Percentiles rank a stretch among this genome's conserved stretches.
These are phyloP conservation scores for Leucosporidium scottii DNA, from an alignment of 768 basidiomycete species.

Conservation along the genomic window DNA sequence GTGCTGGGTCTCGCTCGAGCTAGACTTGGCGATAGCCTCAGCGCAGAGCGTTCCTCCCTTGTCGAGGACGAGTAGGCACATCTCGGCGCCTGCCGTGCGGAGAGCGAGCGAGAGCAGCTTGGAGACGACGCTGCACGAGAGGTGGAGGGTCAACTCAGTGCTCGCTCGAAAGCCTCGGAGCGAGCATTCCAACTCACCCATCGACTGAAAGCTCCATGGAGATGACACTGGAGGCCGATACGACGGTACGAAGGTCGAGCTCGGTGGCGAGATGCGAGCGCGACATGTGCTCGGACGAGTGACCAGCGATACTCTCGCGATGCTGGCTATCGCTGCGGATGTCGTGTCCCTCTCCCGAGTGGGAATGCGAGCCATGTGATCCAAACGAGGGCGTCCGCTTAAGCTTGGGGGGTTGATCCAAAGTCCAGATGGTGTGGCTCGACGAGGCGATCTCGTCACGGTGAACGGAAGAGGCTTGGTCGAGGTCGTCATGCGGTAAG, in stretches of 20 bases:
- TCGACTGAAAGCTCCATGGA: constrained; percentile 18
- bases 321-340: no score
- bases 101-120: constrained; percentile 28
- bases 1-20: constrained; percentile 20
- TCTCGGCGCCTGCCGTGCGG: constrained; percentile 28
- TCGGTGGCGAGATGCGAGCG: constrained; percentile 24
- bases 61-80: constrained; percentile 30
- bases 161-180: not conserved
- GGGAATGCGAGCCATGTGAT: no score
- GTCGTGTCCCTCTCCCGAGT: no score
- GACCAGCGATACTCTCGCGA: no score
- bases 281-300: not conserved
- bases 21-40: constrained; percentile 20
- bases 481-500: not conserved
- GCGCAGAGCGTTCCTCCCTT: constrained; percentile 23
- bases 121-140: constrained; percentile 19
- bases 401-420: no score
- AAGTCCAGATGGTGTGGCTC: no score
- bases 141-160: not conserved
- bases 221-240: constrained; percentile 16
- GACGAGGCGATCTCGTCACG: no score
- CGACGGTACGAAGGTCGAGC: constrained; percentile 27
- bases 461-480: no score
- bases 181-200: constrained; percentile 1
- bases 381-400: no score